These are phyloP conservation scores for Arthrobotrys megalospora DNA, from an alignment of 2,329 filamentous ascomycete genomes.

Conservation along the genomic window DNA sequence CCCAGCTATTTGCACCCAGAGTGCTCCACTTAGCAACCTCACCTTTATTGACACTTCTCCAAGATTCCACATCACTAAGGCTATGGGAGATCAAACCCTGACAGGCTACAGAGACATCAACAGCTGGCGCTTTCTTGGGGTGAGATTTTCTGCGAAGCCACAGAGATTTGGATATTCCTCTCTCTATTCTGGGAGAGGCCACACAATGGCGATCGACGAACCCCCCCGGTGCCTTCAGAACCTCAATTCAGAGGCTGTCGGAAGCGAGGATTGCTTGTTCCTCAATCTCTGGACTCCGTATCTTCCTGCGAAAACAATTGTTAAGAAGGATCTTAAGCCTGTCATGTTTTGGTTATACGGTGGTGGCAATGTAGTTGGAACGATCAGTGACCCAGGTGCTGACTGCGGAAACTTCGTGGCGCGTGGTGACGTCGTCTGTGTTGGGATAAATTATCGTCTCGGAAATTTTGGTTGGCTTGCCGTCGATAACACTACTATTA, in stretches of 20 bases:
- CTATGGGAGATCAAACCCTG: slow-evolving; percentile 67
- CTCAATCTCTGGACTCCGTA: slow-evolving; percentile 68
- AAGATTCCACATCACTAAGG: slow-evolving; percentile 67
- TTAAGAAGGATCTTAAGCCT: slow-evolving; percentile 67
- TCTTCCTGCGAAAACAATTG: slow-evolving; percentile 23
- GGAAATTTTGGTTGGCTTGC: slow-evolving; percentile 42
- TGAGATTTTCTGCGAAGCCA: slow-evolving; percentile 70
- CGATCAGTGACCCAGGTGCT: slow-evolving; percentile 66
- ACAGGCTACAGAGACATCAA: slow-evolving; percentile 69
- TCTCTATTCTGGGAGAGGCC: slow-evolving; percentile 67
- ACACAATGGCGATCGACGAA: slow-evolving; percentile 66
- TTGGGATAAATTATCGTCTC: slow-evolving; percentile 68
- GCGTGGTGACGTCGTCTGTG: slow-evolving; percentile 69
- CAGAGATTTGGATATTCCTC: slow-evolving; percentile 69
- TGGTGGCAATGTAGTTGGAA: slow-evolving; percentile 68
- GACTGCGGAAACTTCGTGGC: slow-evolving; percentile 70
- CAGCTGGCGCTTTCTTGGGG: slow-evolving; percentile 72
- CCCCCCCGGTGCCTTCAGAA: slow-evolving; percentile 68
- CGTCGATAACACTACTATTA: slow-evolving; percentile 67
- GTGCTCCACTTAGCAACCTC: slow-evolving; percentile 68
- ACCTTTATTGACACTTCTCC: slow-evolving; percentile 66
- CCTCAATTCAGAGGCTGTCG: slow-evolving; percentile 65
- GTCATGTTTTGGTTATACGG: slow-evolving; percentile 71
- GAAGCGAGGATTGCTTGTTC: slow-evolving; percentile 70
- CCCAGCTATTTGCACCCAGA: slow-evolving; percentile 69